Evolutionary conservation across 768 basidiomycete genomes (phyloP).

Genomic region (Suillus alpinus): DNA sequence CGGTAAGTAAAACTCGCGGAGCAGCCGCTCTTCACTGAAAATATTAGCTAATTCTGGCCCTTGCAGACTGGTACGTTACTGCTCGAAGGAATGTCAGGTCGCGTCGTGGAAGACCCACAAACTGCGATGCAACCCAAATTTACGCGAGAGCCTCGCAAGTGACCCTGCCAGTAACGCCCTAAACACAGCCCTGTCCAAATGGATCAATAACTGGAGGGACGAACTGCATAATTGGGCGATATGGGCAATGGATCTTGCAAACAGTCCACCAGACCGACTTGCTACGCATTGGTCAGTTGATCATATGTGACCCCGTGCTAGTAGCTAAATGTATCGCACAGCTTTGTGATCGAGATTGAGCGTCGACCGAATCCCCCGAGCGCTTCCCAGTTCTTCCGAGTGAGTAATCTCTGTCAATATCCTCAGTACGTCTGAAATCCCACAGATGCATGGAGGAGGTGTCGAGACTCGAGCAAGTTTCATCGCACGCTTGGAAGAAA

Average conservation of each 20-base stretch:
- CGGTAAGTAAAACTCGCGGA: slow-evolving; percentile 14
- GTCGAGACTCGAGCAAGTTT: slow-evolving; percentile 21
- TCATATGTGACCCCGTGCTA: not conserved
- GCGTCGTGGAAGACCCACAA: slow-evolving; percentile 30
- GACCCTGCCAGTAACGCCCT: slow-evolving; percentile 16
- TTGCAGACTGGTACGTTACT: slow-evolving; percentile 27
- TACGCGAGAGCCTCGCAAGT: slow-evolving; percentile 13
- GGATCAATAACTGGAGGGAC: slow-evolving; percentile 24
- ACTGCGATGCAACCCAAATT: slow-evolving; percentile 10
- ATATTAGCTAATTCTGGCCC: not conserved
- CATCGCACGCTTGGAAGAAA: slow-evolving; percentile 13
- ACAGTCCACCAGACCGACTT: slow-evolving; percentile 22
- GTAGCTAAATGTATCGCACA: slow-evolving; percentile 4
- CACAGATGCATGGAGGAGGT: slow-evolving; percentile 23
- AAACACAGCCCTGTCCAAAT: slow-evolving; percentile 22
- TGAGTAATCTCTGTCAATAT: slow-evolving; percentile 2
- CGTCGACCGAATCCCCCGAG: slow-evolving; percentile 16
- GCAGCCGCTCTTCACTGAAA: not conserved
- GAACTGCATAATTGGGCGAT: slow-evolving; percentile 16
- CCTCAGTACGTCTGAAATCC: not conserved
- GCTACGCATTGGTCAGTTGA: slow-evolving; percentile 21
- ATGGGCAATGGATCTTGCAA: slow-evolving; percentile 26
- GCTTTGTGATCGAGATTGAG: slow-evolving; percentile 21
- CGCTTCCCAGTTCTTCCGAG: slow-evolving; percentile 20
- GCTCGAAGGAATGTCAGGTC: slow-evolving; percentile 27